Evolutionary conservation across 2,329 filamentous ascomycete species (phyloP), one percentile per base, ranked within the genome.

Genomic region (Metarhizium robertsii): DNA sequence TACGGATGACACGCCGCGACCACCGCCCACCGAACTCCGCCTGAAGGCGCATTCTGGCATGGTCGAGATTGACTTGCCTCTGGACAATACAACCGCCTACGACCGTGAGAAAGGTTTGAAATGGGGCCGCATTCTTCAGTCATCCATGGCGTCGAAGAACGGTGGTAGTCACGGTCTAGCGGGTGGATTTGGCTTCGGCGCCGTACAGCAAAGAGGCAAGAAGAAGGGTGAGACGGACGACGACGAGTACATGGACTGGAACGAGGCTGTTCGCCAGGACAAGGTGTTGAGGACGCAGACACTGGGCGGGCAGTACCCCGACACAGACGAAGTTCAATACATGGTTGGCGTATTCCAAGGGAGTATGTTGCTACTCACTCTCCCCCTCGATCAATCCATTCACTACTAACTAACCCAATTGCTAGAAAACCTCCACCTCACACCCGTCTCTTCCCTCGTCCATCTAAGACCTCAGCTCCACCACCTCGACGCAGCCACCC

Each of bases 301-400:
- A 0, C 77, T 96, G 25, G 92, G 91, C 49, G 94, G 94, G 0
- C 86, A 92, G 68, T 85, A 90, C 58, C 78, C 85, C 13, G 79
- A 83, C 45, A 76, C 84, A 2, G 83, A 85, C 60, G 81, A 86
- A 60, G 86, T 87, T 25, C 86, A 90, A 61, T 95, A 95, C 73
- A 95, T 96, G 85, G 79, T 96, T 52, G 94, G 90, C 32, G 87
- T 91, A n/a, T 96, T 97, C 68, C 83, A 87, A 67, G 86, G 86
- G 53, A 83, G 90, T 92, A 71, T 63, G 84, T 76, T 25, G 30
- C 5, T 6, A 7, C 20, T 20, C 18, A 11, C 2, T 11, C n/a
- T 18, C n/a, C 8, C 30, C 14, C 6, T 5, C 13, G 3, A 36
- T 2, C 18, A 25, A 29, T 42, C 20, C 25, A 25, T 25, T 4